Percentiles rank a stretch among this genome's conserved stretches.
phyloP scores from a whole-genome alignment of 192 early-diverging fungal species.

The Coemansia sp. region DNA sequence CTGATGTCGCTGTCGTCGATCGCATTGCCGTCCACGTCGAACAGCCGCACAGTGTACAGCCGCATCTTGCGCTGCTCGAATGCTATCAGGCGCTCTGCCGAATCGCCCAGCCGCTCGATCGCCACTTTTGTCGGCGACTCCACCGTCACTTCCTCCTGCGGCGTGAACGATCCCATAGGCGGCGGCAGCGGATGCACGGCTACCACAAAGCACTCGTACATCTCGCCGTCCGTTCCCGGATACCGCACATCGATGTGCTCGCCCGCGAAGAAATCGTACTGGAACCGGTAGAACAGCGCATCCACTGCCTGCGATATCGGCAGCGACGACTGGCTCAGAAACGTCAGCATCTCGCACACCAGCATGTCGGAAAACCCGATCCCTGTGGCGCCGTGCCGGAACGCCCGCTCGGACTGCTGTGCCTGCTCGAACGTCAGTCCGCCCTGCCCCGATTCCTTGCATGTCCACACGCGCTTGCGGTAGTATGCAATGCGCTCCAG shows the following conservation, averaged over 20 bases:
- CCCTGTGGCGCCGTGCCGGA: conserved; percentile 61
- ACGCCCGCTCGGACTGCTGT: conserved; percentile 68
- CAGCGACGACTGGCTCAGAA: conserved; percentile 43
- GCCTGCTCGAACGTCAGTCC: conserved; percentile 83
- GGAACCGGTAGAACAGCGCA: conserved; percentile 41
- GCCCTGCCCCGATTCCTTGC: conserved; percentile 70
- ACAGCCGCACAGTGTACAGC: conserved; percentile 39
- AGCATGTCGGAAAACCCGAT: conserved; percentile 75
- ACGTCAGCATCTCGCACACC: conserved; percentile 44
- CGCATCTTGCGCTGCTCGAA: conserved; percentile 34
- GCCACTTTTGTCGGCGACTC: conserved; percentile 11
- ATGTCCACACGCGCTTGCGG: conserved; percentile 73
- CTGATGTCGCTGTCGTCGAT: conserved; percentile 50
- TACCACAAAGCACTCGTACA: conserved; percentile 52
- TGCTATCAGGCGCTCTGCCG: conserved; percentile 15
- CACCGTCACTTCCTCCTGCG: neutral
- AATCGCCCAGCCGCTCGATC: conserved; percentile 31
- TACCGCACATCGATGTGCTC: conserved; percentile 55
- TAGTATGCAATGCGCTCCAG: conserved; percentile 67
- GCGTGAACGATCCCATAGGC: neutral
- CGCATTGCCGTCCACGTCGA: conserved; percentile 33
- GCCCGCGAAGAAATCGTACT: conserved; percentile 36
- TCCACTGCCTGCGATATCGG: conserved; percentile 36
- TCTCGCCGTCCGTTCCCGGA: conserved; percentile 35
- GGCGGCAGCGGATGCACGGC: conserved; percentile 21